phyloP scores from a whole-genome alignment of 495 filamentous ascomycete species.

The Barbatosphaeria neglecta region DNA sequence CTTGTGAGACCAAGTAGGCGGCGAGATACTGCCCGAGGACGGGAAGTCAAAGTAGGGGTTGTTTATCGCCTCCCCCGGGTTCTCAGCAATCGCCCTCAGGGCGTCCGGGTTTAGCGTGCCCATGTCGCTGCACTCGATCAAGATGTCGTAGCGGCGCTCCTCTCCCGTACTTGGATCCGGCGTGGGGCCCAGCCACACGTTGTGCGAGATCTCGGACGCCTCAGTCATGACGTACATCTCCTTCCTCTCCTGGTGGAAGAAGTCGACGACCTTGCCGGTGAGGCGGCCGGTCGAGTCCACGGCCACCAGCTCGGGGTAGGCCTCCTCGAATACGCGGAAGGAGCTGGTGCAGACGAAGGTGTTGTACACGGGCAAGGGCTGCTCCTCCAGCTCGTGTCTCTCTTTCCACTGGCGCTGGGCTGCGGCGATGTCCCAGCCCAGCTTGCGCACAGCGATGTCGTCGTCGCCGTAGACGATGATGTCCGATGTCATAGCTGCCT shows the following conservation, averaged over 20 bases:
- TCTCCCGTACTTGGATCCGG: conserved; percentile 50
- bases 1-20: conserved; percentile 63
- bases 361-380: conserved; percentile 56
- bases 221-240: conserved; percentile 93
- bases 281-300: conserved; percentile 59
- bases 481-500: conserved; percentile 78
- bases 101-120: conserved; percentile 53
- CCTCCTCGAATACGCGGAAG: conserved; percentile 63
- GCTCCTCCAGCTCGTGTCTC: conserved; percentile 43
- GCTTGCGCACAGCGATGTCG: conserved; percentile 44
- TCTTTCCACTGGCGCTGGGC: conserved; percentile 68
- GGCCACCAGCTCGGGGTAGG: conserved; percentile 58
- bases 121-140: conserved; percentile 79
- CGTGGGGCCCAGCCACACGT: conserved; percentile 85
- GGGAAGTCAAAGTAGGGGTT: conserved; percentile 69
- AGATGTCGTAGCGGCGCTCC: conserved; percentile 47
- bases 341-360: conserved; percentile 64
- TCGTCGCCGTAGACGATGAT: conserved; percentile 84
- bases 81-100: conserved; percentile 31
- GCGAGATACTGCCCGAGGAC: conserved; percentile 78
- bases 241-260: conserved; percentile 75
- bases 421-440: conserved; percentile 59
- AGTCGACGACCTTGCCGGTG: conserved; percentile 77
- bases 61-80: conserved; percentile 20
- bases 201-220: conserved; percentile 73